Evolutionary conservation across 805 yeast genomes (phyloP).

Genomic region (Metschnikowia hibisci): DNA sequence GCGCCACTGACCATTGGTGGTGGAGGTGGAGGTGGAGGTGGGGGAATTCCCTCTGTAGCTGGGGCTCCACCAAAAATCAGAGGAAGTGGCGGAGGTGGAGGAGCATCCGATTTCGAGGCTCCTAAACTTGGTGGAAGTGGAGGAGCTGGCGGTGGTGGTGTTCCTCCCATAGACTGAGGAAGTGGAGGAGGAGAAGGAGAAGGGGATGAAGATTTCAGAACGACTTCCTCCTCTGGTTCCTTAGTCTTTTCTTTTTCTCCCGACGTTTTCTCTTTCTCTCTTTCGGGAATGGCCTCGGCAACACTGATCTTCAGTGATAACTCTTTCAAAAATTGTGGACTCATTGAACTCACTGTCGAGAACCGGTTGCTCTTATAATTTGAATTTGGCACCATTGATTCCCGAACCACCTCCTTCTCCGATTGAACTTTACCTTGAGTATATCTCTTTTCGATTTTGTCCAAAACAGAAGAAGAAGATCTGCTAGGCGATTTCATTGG

Average conservation of each 20-base stretch:
- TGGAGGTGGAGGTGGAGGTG: slow-evolving; percentile 23
- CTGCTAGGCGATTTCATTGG: slow-evolving; percentile 13
- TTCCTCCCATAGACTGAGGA: slow-evolving; percentile 8
- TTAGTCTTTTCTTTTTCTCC: slow-evolving; percentile 13
- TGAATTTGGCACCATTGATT: slow-evolving; percentile 20
- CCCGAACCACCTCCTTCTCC: slow-evolving; percentile 9
- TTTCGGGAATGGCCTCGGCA: slow-evolving; percentile 31
- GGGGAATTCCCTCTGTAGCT: slow-evolving; percentile 12
- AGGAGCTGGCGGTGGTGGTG: slow-evolving; percentile 29
- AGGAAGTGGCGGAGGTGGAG: slow-evolving; percentile 24
- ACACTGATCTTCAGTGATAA: slow-evolving; percentile 47
- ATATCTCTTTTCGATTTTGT: slow-evolving; percentile 42
- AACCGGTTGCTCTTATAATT: slow-evolving; percentile 29
- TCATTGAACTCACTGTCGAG: slow-evolving; percentile 37
- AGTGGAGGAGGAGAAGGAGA: slow-evolving; percentile 28
- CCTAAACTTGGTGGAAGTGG: slow-evolving; percentile 18
- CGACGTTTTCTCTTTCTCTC: slow-evolving; percentile 12
- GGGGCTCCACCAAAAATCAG: slow-evolving; percentile 22
- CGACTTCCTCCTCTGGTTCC: neutral
- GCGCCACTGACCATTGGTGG: slow-evolving; percentile 21
- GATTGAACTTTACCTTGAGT: slow-evolving; percentile 39
- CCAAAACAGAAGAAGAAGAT: slow-evolving; percentile 17
- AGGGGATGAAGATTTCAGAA: slow-evolving; percentile 2
- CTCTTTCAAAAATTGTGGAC: slow-evolving; percentile 52
- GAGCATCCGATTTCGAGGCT: slow-evolving; percentile 14